Percentiles rank a stretch among this genome's conserved stretches.
These are phyloP conservation scores for Geotrichum reessii DNA, from an alignment of 1,139 yeast species.

Conservation along the genomic window DNA sequence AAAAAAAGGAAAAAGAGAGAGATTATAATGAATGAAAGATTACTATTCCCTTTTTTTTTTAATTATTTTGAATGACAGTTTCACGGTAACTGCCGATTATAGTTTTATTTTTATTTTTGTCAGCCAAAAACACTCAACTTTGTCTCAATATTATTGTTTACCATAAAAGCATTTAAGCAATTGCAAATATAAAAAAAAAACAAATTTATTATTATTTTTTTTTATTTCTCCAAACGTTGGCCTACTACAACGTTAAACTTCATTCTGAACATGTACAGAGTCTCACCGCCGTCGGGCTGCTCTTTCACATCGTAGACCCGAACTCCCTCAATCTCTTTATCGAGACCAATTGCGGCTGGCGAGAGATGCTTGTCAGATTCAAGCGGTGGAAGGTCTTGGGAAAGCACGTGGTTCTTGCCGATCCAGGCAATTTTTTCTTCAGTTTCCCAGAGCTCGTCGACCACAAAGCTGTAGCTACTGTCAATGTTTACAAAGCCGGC, in stretches of 20 bases:
- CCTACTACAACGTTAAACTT: conserved; percentile 22
- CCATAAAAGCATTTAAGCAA: no score
- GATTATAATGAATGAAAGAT: neutral
- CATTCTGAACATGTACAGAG: conserved; percentile 17
- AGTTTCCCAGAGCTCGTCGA: conserved; percentile 25
- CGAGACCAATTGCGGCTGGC: neutral
- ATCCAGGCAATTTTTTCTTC: conserved; percentile 20
- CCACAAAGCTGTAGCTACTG: conserved; percentile 20
- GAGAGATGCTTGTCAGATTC: neutral
- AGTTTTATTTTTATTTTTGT: neutral
- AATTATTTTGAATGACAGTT: neutral
- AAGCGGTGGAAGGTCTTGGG: conserved; percentile 4
- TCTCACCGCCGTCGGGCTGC: conserved; percentile 17
- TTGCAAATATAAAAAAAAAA: no score
- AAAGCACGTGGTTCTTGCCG: conserved; percentile 10
- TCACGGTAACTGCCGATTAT: neutral
- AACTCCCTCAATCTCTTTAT: conserved; percentile 11
- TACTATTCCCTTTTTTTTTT: no score
- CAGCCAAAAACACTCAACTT: neutral
- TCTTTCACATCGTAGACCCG: conserved; percentile 11
- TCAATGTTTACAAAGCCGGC: conserved; percentile 26
- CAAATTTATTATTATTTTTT: neutral
- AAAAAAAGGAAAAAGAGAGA: neutral
- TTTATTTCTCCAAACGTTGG: conserved; percentile 1
- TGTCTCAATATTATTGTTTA: no score